Conservation (phyloP, 352 stramenopile species). For the Phytophthora fragariae region DNA sequence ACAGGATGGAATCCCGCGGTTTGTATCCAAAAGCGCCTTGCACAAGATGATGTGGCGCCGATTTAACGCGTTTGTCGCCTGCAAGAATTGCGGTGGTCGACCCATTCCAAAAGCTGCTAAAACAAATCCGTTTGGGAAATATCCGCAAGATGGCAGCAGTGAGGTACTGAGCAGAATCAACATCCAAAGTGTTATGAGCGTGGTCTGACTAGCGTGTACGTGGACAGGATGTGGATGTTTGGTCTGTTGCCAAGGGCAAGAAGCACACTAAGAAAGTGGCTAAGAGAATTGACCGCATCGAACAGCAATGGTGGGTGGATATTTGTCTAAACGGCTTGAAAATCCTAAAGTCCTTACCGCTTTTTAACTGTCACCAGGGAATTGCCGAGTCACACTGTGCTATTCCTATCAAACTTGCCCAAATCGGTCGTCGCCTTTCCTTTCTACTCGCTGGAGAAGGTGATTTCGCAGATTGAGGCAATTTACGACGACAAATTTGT, state of each 20-base stretch:
- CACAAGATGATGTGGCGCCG: slow-evolving; percentile 68
- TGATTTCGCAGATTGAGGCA: slow-evolving; percentile 66
- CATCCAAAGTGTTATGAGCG: neutral
- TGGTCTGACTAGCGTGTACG: neutral
- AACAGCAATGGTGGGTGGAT: slow-evolving; percentile 55
- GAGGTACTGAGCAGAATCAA: slow-evolving; percentile 22
- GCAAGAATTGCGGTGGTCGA: slow-evolving; percentile 71
- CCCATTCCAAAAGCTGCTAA: slow-evolving; percentile 45
- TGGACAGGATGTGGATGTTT: slow-evolving; percentile 70
- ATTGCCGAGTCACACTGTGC: slow-evolving; percentile 50
- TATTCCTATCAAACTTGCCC: slow-evolving; percentile 80
- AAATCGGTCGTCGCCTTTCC: slow-evolving; percentile 77
- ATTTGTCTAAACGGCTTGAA: neutral
- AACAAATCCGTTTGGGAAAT: slow-evolving; percentile 24
- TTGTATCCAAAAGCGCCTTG: slow-evolving; percentile 57
- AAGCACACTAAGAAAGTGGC: slow-evolving; percentile 57
- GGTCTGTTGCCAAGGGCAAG: slow-evolving; percentile 56
- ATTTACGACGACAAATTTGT: slow-evolving; percentile 86
- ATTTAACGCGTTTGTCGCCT: slow-evolving; percentile 75
- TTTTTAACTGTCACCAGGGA: slow-evolving; percentile 38
- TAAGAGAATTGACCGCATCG: slow-evolving; percentile 51
- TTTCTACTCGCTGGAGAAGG: slow-evolving; percentile 59
- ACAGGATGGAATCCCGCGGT: slow-evolving; percentile 68
- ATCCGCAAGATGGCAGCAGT: slow-evolving; percentile 14
- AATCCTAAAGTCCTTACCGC: neutral